These are phyloP conservation scores for Microcyclospora tardicrescens DNA, from an alignment of 2,329 filamentous ascomycete genomes.

Conservation along the genomic window DNA sequence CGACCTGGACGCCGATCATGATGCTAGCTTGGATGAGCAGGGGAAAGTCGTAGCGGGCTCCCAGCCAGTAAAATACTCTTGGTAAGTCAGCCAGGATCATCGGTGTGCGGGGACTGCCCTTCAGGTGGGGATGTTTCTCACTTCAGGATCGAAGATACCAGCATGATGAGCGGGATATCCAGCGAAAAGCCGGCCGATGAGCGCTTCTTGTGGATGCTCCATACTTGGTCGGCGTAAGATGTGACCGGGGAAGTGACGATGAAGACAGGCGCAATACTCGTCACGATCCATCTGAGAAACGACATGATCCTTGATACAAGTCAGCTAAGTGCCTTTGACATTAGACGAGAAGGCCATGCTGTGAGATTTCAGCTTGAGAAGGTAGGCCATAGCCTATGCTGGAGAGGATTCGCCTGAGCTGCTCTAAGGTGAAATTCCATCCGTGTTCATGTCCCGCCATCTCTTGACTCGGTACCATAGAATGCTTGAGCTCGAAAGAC, in stretches of 20 bases:
- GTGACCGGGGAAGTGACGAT: conserved; percentile 51
- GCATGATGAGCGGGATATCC: conserved; percentile 56
- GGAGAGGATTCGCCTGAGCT: too few species aligned
- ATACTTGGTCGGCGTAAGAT: conserved; percentile 54
- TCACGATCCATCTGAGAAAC: conserved; percentile 22
- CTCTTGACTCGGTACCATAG: too few species aligned
- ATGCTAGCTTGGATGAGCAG: conserved; percentile 47
- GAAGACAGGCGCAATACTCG: conserved; percentile 26
- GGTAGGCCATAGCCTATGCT: too few species aligned
- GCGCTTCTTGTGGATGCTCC: conserved; percentile 47
- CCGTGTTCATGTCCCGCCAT: too few species aligned
- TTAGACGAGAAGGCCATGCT: too few species aligned
- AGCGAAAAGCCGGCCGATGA: conserved; percentile 52
- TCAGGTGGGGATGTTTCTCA: conserved; percentile 17
- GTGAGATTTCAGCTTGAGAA: too few species aligned
- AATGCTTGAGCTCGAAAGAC: too few species aligned
- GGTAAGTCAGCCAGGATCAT: conserved; percentile 1
- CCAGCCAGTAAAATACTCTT: conserved; percentile 54
- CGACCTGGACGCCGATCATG: conserved; percentile 46
- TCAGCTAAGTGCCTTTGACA: too few species aligned
- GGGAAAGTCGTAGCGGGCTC: conserved; percentile 45
- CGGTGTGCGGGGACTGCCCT: neutral
- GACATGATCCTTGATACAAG: conserved; percentile 10
- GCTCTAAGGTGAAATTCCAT: too few species aligned
- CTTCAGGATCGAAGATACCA: conserved; percentile 51